A percentile compares a stretch with the other conserved stretches of the same genome.
These are phyloP conservation scores for Striga hermonthica DNA, from an alignment of 305 asterid species.

Conservation along the genomic window DNA sequence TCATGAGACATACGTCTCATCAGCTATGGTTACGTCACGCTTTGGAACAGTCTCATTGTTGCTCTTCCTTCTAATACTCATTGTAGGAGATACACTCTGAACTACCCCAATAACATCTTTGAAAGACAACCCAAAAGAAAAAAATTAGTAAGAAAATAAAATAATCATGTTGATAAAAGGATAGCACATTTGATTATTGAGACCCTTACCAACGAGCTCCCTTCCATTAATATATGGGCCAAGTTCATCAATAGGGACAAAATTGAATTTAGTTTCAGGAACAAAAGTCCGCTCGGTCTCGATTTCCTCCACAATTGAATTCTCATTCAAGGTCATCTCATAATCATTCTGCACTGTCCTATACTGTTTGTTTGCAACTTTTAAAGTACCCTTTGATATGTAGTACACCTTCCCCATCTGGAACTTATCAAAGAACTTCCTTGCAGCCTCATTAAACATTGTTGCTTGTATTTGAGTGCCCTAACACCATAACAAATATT, in stretches of 20 bases:
- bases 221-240: conserved; percentile 82
- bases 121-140: neutral
- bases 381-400: conserved; percentile 77
- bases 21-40: conserved; percentile 91
- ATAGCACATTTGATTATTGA: neutral
- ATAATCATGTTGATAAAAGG: neutral
- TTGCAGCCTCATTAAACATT: conserved; percentile 91
- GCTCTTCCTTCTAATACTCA: conserved; percentile 76
- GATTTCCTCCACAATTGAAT: conserved; percentile 76
- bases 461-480: conserved; percentile 98
- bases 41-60: conserved; percentile 71
- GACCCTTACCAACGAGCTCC: conserved; percentile 72
- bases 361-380: conserved; percentile 86
- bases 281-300: conserved; percentile 57
- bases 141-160: conserved; percentile 5
- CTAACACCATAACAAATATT: conserved; percentile 37
- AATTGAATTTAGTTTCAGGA: conserved; percentile 71
- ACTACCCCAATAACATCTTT: conserved; percentile 88
- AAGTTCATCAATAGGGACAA: conserved; percentile 78
- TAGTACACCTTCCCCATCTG: conserved; percentile 85
- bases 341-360: conserved; percentile 80
- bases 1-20: conserved; percentile 60
- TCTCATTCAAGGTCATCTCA: conserved; percentile 87
- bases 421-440: conserved; percentile 75
- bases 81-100: conserved; percentile 69